phyloP scores from a whole-genome alignment of 2,329 filamentous ascomycete genomes.

The Pezicula radicicola region DNA sequence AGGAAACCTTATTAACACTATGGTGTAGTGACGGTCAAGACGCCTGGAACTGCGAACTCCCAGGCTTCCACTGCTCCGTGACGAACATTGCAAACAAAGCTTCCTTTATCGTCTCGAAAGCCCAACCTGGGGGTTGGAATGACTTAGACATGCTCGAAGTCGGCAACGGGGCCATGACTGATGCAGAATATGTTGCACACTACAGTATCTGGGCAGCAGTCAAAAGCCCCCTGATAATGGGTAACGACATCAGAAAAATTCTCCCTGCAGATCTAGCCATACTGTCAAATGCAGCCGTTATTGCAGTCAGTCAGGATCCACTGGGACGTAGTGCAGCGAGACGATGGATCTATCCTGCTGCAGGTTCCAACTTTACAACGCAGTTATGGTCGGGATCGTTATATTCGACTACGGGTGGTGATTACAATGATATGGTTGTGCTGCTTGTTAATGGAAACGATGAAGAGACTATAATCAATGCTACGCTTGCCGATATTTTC shows the following conservation, averaged over 20 bases:
- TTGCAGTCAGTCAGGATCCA: conserved; percentile 39
- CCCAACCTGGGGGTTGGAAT: conserved; percentile 28
- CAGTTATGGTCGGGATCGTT: conserved; percentile 47
- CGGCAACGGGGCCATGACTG: conserved; percentile 33
- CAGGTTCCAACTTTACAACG: conserved; percentile 39
- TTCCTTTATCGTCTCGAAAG: conserved; percentile 25
- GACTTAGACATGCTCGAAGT: conserved; percentile 33
- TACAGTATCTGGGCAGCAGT: conserved; percentile 23
- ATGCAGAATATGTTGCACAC: conserved; percentile 33
- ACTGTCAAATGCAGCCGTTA: conserved; percentile 38
- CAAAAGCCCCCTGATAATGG: conserved; percentile 28
- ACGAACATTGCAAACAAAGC: conserved; percentile 26
- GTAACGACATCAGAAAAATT: conserved; percentile 28
- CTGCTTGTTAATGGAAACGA: conserved; percentile 47
- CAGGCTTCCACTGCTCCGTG: conserved; percentile 28
- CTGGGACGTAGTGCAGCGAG: conserved; percentile 36
- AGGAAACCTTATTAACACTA: not conserved
- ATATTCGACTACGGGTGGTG: conserved; percentile 35
- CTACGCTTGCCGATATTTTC: conserved; percentile 50
- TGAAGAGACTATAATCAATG: conserved; percentile 40
- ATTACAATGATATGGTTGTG: conserved; percentile 40
- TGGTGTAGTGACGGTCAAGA: conserved; percentile 33
- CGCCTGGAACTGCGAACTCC: conserved; percentile 25
- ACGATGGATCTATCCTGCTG: conserved; percentile 40
- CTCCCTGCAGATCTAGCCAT: conserved; percentile 32